These are phyloP conservation scores for Dryadomyces sulphureus DNA, from an alignment of 2,329 filamentous ascomycete species.

Conservation along the genomic window DNA sequence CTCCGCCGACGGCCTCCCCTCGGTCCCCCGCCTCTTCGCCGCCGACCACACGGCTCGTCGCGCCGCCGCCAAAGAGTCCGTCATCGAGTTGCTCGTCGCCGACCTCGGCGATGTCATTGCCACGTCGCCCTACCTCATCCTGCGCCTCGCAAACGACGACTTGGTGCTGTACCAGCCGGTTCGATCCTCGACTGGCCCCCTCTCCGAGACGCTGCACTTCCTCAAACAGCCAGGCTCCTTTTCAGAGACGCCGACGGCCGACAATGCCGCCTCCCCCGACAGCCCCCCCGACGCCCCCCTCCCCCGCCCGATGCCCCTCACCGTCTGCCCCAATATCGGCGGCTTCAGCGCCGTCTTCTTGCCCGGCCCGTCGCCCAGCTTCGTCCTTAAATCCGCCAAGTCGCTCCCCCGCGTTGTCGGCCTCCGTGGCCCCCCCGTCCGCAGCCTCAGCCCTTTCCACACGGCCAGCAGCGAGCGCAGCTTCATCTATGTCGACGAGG, in stretches of 20 bases:
- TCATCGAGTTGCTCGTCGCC: constrained; percentile 70
- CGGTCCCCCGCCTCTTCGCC: constrained; percentile 62
- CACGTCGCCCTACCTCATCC: constrained; percentile 63
- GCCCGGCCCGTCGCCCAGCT: constrained; percentile 63
- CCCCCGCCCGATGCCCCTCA: constrained; percentile 32
- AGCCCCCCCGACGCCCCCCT: constrained; percentile 31
- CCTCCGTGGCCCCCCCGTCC: constrained; percentile 52
- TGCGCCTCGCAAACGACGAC: constrained; percentile 68
- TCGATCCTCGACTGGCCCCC: constrained; percentile 16
- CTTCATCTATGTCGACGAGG: constrained; percentile 65
- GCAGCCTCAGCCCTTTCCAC: constrained; percentile 62
- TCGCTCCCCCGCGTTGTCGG: constrained; percentile 62
- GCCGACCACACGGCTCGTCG: constrained; percentile 55
- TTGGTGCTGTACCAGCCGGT: constrained; percentile 79
- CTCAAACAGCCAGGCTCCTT: constrained; percentile 60
- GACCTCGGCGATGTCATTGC: constrained; percentile 65
- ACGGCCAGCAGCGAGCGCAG: constrained; percentile 64
- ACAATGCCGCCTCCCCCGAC: too few relatives aligned
- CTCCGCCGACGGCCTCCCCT: constrained; percentile 60
- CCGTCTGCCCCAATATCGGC: constrained; percentile 47
- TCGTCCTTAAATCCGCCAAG: constrained; percentile 70
- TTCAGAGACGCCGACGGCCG: constrained; percentile 39
- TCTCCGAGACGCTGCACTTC: constrained; percentile 47
- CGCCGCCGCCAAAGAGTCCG: constrained; percentile 53
- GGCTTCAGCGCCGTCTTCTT: constrained; percentile 75